Percentiles rank a stretch among this genome's conserved stretches.
phyloP scores from a whole-genome alignment of 345 rosid genomes.

The Lepidium aucheri region DNA sequence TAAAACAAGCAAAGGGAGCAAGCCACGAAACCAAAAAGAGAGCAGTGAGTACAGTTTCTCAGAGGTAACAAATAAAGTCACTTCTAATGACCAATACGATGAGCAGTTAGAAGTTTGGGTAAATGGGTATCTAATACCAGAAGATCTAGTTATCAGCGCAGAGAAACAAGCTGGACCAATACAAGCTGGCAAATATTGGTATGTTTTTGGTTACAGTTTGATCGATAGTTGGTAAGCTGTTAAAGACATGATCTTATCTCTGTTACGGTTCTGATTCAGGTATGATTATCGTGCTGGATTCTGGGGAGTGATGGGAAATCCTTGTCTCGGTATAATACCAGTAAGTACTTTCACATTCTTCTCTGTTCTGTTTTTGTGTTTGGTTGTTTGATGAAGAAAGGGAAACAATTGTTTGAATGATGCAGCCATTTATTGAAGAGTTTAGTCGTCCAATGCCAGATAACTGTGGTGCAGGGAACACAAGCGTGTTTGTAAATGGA shows the following conservation, averaged over 20 bases:
- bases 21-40: slow-evolving; percentile 22
- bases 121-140: slow-evolving; percentile 52
- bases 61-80: slow-evolving; percentile 28
- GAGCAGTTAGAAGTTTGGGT: slow-evolving; percentile 40
- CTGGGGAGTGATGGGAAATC: slow-evolving; percentile 66
- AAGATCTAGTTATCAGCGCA: slow-evolving; percentile 40
- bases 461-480: slow-evolving; percentile 63
- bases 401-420: not conserved
- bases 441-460: slow-evolving; percentile 57
- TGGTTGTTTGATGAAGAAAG: not conserved
- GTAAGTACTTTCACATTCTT: slow-evolving; percentile 32
- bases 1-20: slow-evolving; percentile 30
- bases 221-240: not conserved
- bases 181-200: slow-evolving; percentile 74
- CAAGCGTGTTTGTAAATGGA: slow-evolving; percentile 62
- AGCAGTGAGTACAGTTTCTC: slow-evolving; percentile 35
- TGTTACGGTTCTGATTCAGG: slow-evolving; percentile 29
- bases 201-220: not conserved
- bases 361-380: not conserved
- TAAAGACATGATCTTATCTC: not conserved
- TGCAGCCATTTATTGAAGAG: slow-evolving; percentile 70
- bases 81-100: slow-evolving; percentile 21
- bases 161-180: slow-evolving; percentile 71
- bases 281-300: slow-evolving; percentile 74
- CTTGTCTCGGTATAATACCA: slow-evolving; percentile 72